Evolutionary conservation across 1,284 basidiomycete genomes (phyloP).

Genomic region (Cutaneotrichosporon mucoides): DNA sequence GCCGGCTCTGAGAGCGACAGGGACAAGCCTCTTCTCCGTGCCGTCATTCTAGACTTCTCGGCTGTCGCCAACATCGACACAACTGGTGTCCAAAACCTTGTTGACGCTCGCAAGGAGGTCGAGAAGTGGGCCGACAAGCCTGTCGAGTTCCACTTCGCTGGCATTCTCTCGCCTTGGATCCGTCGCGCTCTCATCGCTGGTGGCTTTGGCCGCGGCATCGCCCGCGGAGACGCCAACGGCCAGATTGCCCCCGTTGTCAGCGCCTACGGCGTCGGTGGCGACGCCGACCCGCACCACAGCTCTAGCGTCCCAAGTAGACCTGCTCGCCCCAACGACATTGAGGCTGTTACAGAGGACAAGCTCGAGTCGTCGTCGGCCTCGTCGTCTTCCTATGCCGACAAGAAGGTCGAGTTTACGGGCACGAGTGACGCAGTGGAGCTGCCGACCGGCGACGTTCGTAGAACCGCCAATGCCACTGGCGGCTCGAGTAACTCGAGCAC

Average conservation of each 20-base stretch:
- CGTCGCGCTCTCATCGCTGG: constrained; percentile 80
- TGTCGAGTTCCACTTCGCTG: constrained; percentile 63
- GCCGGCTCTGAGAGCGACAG: constrained; percentile 60
- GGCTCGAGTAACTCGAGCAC: constrained; percentile 12
- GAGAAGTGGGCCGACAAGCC: constrained; percentile 79
- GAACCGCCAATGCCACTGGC: no score
- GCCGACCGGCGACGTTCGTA: background rate
- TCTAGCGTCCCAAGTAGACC: no score
- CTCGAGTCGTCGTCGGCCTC: background rate
- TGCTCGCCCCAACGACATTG: constrained; percentile 8
- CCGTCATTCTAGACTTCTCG: constrained; percentile 88
- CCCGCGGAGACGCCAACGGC: constrained; percentile 51
- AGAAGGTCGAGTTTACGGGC: no score
- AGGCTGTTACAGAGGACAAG: constrained; percentile 5
- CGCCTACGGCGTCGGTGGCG: constrained; percentile 26
- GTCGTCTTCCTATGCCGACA: background rate
- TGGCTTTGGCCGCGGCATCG: constrained; percentile 63
- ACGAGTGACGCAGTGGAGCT: no score
- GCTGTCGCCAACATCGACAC: constrained; percentile 59
- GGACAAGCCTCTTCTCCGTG: constrained; percentile 66
- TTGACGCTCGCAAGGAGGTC: constrained; percentile 80
- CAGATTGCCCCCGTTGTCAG: constrained; percentile 73
- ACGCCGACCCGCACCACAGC: constrained; percentile 20
- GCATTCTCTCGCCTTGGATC: constrained; percentile 88
- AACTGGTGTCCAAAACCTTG: constrained; percentile 85